Evolutionary conservation across 306 rosid genomes (phyloP), one percentile per base, ranked within the genome.

Genomic region (Rosa rugosa): DNA sequence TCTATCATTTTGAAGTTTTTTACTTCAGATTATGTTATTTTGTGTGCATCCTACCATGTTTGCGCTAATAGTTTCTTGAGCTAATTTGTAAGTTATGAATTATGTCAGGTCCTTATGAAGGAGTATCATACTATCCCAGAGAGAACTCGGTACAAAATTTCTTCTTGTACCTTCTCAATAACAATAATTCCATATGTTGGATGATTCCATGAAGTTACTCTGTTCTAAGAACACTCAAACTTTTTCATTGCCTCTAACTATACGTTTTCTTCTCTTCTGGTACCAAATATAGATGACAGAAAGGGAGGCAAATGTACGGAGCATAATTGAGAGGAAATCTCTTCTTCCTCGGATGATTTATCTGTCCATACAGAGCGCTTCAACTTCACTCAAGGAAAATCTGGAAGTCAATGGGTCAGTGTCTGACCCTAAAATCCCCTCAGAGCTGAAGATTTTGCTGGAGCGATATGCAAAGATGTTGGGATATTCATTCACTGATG

Each of bases 291-390:
- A 95, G 99, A 80, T 68, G 65, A 85, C 83, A 73, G 92, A 87
- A 76, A 84, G 89, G 87, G 98, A 90, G 70, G 83, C 83, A 69
- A 86, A 75, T 73, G 85, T 84, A 67, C 88, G 89, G 71, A 96
- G 90, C 74, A 85, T 18, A 81, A 84, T 96, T 49, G 96, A 91
- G 88, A 90, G 88, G 92, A 96, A 83, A 83, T 93, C 96, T 56
- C 89, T 96, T 85, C 96, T 93, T 78, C 97, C 99, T 54, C 90
- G 98, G 84, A 85, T 96, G 94, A 84, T 96, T 77, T 90, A 89
- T 87, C 93, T 96, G 72, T 90, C 99, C 65, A 86, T 91, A 76
- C 96, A 80, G 83, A 88, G 92, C 77, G 94, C 90, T 79, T 90
- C 98, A 25, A 65, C 87, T 38, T 88, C 94, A 67, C 73, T 87